phyloP scores from a whole-genome alignment of 2,329 filamentous ascomycete species.

The Macrophomina pseudophaseolina region DNA sequence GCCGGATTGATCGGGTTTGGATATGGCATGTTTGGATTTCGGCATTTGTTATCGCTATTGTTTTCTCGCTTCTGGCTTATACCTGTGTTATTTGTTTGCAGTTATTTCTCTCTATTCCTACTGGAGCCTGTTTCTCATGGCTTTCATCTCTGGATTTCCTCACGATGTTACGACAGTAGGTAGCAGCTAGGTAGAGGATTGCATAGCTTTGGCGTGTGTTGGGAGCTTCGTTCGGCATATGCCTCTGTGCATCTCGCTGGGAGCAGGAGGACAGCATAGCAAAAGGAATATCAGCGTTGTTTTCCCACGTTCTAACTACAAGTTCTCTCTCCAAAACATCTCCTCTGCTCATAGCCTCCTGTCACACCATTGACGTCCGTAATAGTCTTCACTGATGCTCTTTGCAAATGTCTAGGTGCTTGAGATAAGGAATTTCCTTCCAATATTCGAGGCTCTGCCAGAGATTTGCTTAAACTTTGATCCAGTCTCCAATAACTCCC shows the following conservation, averaged over 20 bases:
- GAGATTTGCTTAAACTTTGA: not conserved
- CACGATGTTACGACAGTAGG: conserved; percentile 22
- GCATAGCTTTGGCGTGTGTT: conserved; percentile 22
- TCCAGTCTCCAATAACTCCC: not conserved
- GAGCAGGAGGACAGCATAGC: not conserved
- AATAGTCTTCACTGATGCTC: too few relatives aligned
- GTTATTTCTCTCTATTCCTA: conserved; percentile 11
- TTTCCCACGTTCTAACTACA: not conserved
- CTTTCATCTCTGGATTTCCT: conserved; percentile 10
- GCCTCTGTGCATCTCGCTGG: not conserved
- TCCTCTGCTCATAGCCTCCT: not conserved
- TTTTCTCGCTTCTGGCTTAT: conserved; percentile 13
- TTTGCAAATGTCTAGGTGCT: too few relatives aligned
- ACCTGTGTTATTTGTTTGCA: conserved; percentile 8
- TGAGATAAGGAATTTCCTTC: too few relatives aligned
- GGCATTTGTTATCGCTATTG: not conserved
- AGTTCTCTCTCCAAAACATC: not conserved
- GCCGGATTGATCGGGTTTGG: not conserved
- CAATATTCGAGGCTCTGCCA: not conserved
- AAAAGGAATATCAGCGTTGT: conserved; percentile 22
- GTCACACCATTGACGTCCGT: too few relatives aligned
- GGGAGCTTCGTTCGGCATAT: conserved; percentile 4
- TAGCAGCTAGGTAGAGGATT: conserved; percentile 25
- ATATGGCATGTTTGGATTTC: conserved; percentile 13
- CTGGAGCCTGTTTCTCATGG: conserved; percentile 7